Conservation (phyloP, 805 yeast genomes). For the Candida xiaguanensis region DNA sequence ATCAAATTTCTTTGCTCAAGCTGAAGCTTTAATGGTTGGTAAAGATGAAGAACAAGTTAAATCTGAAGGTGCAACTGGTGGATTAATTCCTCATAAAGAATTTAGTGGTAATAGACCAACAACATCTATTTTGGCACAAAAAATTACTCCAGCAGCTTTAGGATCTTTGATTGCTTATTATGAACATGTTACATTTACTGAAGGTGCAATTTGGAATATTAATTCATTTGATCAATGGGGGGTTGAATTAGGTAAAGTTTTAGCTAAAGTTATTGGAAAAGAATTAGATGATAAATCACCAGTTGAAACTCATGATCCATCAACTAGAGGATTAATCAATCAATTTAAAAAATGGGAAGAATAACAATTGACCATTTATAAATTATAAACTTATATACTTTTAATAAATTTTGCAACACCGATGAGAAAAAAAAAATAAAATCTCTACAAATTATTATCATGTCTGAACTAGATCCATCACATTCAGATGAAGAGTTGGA, state of each 20-base stretch:
- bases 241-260: conserved; percentile 96
- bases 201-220: conserved; percentile 99
- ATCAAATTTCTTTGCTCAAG: conserved; percentile 98
- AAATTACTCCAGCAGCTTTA: conserved; percentile 92
- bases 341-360: conserved; percentile 83
- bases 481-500: conserved; percentile 36
- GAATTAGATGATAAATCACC: conserved; percentile 67
- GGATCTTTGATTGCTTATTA: conserved; percentile 97
- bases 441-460: too few species aligned
- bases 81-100: conserved; percentile 89
- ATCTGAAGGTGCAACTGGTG: conserved; percentile 85
- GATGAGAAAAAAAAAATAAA: conserved; percentile 6
- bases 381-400: not conserved
- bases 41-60: conserved; percentile 80
- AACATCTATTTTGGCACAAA: conserved; percentile 91
- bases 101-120: conserved; percentile 99
- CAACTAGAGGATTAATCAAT: conserved; percentile 92
- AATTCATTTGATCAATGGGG: conserved; percentile 99
- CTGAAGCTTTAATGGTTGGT: conserved; percentile 97
- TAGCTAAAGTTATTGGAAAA: conserved; percentile 91
- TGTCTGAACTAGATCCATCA: too few species aligned
- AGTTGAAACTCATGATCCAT: conserved; percentile 75
- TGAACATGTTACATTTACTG: conserved; percentile 95
- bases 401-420: not conserved
- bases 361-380: conserved; percentile 8